Conservation (phyloP, 2,329 filamentous ascomycete genomes). For the Cladosporium cucumerinum region DNA sequence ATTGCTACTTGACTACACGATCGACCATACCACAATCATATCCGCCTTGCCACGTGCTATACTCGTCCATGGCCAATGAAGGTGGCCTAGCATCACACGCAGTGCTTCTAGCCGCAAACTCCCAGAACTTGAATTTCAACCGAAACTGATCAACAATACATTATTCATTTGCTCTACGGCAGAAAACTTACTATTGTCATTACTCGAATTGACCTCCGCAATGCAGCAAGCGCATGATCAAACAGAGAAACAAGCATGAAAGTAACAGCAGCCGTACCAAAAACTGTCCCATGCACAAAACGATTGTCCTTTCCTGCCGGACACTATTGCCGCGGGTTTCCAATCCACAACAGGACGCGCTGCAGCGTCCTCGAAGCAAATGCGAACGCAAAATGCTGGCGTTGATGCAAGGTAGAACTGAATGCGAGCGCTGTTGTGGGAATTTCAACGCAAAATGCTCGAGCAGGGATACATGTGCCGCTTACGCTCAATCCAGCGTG, state of each 20-base stretch:
- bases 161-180: not conserved
- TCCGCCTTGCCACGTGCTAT: too few species aligned
- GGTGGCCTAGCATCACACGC: too few species aligned
- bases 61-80: too few species aligned
- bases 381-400: not conserved
- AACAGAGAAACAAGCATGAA: not conserved
- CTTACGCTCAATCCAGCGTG: not conserved
- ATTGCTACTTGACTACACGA: too few species aligned
- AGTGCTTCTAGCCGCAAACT: not conserved
- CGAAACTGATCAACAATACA: not conserved
- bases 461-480: not conserved
- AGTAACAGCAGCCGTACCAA: not conserved
- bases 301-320: not conserved
- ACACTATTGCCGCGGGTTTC: not conserved
- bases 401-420: not conserved
- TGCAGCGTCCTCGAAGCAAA: not conserved
- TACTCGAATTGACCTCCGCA: not conserved
- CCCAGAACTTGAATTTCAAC: too few species aligned
- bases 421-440: not conserved
- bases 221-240: not conserved
- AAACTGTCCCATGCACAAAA: not conserved
- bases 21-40: too few species aligned
- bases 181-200: not conserved
- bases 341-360: not conserved
- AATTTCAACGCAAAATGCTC: not conserved